These are phyloP conservation scores for Exophiala dermatitidis DNA, from an alignment of 2,329 filamentous ascomycete species.

Conservation along the genomic window DNA sequence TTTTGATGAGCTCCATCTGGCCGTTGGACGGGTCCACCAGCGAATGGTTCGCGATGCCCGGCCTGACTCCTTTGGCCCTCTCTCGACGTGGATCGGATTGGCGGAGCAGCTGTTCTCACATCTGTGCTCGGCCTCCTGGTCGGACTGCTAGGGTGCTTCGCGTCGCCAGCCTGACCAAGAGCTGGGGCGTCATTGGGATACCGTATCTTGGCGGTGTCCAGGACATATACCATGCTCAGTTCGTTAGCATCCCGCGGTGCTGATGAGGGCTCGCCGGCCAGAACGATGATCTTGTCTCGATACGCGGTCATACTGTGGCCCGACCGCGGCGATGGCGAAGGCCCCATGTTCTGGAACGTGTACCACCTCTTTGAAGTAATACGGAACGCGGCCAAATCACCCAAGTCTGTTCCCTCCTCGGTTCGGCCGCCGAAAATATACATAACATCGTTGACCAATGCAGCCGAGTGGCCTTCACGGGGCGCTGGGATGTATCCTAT, in stretches of 20 bases:
- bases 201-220: slow-evolving; percentile 92
- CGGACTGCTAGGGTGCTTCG: slow-evolving; percentile 35
- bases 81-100: slow-evolving; percentile 36
- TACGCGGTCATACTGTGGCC: slow-evolving; percentile 97
- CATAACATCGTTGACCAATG: slow-evolving; percentile 95
- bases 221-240: slow-evolving; percentile 77
- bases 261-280: slow-evolving; percentile 91
- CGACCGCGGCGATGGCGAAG: slow-evolving; percentile 83
- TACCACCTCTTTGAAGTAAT: slow-evolving; percentile 89
- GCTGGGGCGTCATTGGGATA: slow-evolving; percentile 70
- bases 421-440: slow-evolving; percentile 96
- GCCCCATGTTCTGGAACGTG: slow-evolving; percentile 99
- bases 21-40: slow-evolving; percentile 25
- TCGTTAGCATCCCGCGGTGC: slow-evolving; percentile 73
- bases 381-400: slow-evolving; percentile 80
- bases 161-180: slow-evolving; percentile 34
- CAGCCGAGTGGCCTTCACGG: slow-evolving; percentile 87
- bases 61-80: slow-evolving; percentile 36
- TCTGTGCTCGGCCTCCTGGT: slow-evolving; percentile 39
- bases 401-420: slow-evolving; percentile 84
- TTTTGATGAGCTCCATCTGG: slow-evolving; percentile 24
- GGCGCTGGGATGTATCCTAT: slow-evolving; percentile 95
- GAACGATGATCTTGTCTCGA: slow-evolving; percentile 82
- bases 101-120: slow-evolving; percentile 38
- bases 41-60: slow-evolving; percentile 27